These are phyloP conservation scores for Thielaviopsis euricoi DNA, from an alignment of 2,329 filamentous ascomycete species.

Conservation along the genomic window DNA sequence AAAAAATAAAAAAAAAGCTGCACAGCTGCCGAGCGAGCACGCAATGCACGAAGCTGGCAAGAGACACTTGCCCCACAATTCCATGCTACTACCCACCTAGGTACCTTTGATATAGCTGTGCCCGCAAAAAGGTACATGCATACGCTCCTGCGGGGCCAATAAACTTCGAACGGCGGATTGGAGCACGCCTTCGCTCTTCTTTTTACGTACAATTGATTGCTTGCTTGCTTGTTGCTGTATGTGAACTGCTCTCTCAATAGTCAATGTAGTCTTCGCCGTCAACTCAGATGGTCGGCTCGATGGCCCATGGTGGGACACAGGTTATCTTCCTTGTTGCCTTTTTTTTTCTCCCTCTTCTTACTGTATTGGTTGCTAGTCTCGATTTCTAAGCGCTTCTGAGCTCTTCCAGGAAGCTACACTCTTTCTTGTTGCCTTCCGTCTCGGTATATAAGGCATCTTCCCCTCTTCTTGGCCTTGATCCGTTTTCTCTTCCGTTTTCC, in stretches of 20 bases:
- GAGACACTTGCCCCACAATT: background rate
- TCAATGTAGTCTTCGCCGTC: background rate
- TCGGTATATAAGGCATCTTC: slow-evolving; percentile 9
- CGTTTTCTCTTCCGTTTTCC: background rate
- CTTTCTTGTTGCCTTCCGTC: background rate
- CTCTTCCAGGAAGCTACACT: background rate
- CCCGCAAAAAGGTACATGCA: background rate
- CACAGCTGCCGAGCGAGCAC: background rate
- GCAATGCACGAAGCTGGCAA: background rate
- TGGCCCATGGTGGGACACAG: background rate
- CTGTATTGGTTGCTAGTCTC: background rate
- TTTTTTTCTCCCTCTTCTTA: too few relatives aligned
- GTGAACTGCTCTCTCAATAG: background rate
- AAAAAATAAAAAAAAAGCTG: background rate
- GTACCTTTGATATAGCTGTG: background rate
- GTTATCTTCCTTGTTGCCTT: background rate
- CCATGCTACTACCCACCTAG: background rate
- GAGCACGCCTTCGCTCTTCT: background rate
- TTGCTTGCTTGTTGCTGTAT: background rate
- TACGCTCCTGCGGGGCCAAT: background rate
- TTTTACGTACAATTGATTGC: background rate
- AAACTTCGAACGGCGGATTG: background rate
- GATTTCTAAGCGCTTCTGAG: slow-evolving; percentile 8
- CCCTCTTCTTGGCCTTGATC: background rate
- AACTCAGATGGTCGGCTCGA: background rate